Evolutionary conservation across 2,329 filamentous ascomycete species (phyloP).

Genomic region (Chrysosporium keratinophilum): DNA sequence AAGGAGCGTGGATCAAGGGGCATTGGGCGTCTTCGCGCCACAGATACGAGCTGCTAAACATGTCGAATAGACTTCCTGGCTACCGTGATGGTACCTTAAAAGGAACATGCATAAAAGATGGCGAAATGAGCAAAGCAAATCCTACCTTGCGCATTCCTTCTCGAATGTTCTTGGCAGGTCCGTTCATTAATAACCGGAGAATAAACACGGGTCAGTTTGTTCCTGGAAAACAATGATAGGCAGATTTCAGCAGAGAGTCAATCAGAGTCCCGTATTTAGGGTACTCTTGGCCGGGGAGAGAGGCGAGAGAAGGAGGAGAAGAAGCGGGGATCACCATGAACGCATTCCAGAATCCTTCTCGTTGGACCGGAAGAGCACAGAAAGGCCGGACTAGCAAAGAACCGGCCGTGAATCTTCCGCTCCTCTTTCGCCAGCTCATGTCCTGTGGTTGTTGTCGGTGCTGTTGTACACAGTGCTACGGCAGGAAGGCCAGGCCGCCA

Average conservation of each 20-base stretch:
- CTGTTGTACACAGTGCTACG: neutral
- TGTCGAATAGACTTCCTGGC: constrained; percentile 3
- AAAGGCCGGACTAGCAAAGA: neutral
- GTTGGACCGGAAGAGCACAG: neutral
- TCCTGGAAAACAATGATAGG: neutral
- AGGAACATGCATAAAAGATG: neutral
- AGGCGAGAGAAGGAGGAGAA: neutral
- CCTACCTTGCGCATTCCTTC: constrained; percentile 7
- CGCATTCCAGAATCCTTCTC: constrained; percentile 6
- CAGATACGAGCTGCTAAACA: constrained; percentile 8
- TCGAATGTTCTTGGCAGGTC: constrained; percentile 9
- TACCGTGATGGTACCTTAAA: constrained; percentile 1
- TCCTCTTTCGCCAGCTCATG: neutral
- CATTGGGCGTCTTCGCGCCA: neutral
- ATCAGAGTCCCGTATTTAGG: constrained; percentile 7
- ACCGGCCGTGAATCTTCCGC: neutral
- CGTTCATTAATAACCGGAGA: constrained; percentile 11
- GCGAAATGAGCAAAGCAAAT: neutral
- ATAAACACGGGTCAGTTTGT: neutral
- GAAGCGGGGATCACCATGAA: neutral
- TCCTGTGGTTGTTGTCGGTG: too few species aligned
- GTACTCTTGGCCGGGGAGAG: neutral
- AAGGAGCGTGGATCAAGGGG: constrained; percentile 7
- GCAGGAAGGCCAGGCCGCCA: neutral
- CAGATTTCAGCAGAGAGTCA: neutral